Conservation (phyloP, 2,329 filamentous ascomycete genomes). For the Ascochyta lentis region DNA sequence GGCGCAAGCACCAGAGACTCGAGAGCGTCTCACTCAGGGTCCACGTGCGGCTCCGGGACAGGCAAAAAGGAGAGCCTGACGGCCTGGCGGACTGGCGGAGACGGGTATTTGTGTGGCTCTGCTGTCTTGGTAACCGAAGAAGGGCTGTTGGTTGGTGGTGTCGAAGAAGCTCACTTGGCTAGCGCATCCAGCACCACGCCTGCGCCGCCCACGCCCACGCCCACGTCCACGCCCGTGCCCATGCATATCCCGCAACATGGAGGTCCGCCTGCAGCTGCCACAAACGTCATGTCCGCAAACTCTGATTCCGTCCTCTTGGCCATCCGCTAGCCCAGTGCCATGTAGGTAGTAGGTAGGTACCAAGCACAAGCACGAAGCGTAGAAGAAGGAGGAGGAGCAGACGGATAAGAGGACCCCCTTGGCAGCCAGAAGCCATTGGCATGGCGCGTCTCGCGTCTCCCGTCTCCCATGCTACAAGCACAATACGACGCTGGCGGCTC, state of each 20-base stretch:
- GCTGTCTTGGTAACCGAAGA: conserved; percentile 14
- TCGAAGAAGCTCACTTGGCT: conserved; percentile 11
- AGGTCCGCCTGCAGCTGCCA: conserved; percentile 16
- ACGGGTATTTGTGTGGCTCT: conserved; percentile 17
- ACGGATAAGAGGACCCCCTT: neutral
- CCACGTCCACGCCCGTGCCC: too few species aligned
- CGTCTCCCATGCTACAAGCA: too few species aligned
- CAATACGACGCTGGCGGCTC: neutral
- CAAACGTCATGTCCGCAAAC: conserved; percentile 19
- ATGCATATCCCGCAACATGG: conserved; percentile 7
- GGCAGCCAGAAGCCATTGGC: neutral
- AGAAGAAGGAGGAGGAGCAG: neutral
- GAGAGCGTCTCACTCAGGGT: conserved; percentile 20
- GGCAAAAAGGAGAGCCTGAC: conserved; percentile 19
- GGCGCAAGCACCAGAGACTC: neutral
- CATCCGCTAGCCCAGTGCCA: neutral
- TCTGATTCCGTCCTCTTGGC: conserved; percentile 4
- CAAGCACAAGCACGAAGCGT: neutral
- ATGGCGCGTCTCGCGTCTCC: too few species aligned
- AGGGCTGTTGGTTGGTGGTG: conserved; percentile 7
- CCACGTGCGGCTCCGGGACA: conserved; percentile 26
- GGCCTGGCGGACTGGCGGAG: conserved; percentile 1
- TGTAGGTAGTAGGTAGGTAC: too few species aligned
- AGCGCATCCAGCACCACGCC: neutral
- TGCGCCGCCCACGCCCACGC: too few species aligned